A percentile compares a stretch with the other conserved stretches of the same genome.
These are phyloP conservation scores for Lasiosphaeria hispida DNA, from an alignment of 495 filamentous ascomycete species.

Conservation along the genomic window DNA sequence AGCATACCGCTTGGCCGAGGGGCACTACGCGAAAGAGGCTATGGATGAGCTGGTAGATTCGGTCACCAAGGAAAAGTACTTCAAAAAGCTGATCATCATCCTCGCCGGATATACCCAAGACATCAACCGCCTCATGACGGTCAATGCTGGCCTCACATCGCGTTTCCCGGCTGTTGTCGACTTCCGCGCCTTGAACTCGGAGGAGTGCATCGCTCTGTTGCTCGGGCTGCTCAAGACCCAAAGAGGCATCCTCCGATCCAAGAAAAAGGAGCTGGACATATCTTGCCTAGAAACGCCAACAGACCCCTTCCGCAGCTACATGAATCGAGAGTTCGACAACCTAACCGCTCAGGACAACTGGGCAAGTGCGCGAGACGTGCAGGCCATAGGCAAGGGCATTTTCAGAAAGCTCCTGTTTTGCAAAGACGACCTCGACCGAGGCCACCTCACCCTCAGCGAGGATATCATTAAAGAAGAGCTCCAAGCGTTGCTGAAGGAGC, in stretches of 20 bases:
- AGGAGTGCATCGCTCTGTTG: conserved; percentile 48
- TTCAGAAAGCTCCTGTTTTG: conserved; percentile 43
- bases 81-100: conserved; percentile 66
- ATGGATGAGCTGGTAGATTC: conserved; percentile 72
- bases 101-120: conserved; percentile 71
- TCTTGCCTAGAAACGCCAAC: conserved; percentile 33
- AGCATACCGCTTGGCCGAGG: conserved; percentile 59
- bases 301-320: conserved; percentile 22
- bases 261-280: conserved; percentile 36
- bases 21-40: conserved; percentile 64
- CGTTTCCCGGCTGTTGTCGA: conserved; percentile 59
- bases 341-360: conserved; percentile 53
- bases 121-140: conserved; percentile 66
- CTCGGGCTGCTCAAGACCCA: conserved; percentile 18
- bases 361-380: conserved; percentile 68
- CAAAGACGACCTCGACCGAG: conserved; percentile 21
- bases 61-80: conserved; percentile 61
- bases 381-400: conserved; percentile 53
- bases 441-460: conserved; percentile 29
- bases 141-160: conserved; percentile 57
- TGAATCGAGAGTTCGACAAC: conserved; percentile 33
- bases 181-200: conserved; percentile 45
- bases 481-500: conserved; percentile 47
- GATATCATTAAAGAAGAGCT: conserved; percentile 37
- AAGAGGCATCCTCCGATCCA: conserved; percentile 21